Conservation (phyloP, 1,284 basidiomycete genomes). For the Ganoderma meredithae region DNA sequence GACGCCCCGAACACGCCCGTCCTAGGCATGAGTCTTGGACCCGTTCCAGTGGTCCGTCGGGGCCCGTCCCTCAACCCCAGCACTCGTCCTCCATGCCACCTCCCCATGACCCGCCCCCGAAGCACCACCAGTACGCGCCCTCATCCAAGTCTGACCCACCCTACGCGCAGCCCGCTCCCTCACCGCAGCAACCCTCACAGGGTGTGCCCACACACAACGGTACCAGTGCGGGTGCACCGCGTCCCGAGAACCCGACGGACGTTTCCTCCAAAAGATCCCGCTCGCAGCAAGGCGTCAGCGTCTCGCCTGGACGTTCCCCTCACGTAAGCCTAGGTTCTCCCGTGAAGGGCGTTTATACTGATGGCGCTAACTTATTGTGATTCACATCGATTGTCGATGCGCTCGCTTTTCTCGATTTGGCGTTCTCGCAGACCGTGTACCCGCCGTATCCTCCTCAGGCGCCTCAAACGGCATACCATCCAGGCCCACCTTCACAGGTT, state of each 20-base stretch:
- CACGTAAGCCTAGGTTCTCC: slow-evolving; percentile 45
- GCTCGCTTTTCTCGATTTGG: slow-evolving; percentile 28
- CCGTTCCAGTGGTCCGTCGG: slow-evolving; percentile 28
- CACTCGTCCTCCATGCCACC: slow-evolving; percentile 32
- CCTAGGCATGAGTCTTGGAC: slow-evolving; percentile 38
- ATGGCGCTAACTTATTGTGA: slow-evolving; percentile 35
- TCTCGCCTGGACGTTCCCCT: slow-evolving; percentile 45
- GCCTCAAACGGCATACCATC: slow-evolving; percentile 38
- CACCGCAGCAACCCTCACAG: slow-evolving; percentile 16
- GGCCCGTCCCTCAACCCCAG: slow-evolving; percentile 23
- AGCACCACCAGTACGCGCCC: slow-evolving; percentile 25
- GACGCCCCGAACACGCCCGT: slow-evolving; percentile 32
- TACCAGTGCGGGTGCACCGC: slow-evolving; percentile 26
- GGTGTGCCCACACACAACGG: slow-evolving; percentile 27
- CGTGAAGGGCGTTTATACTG: slow-evolving; percentile 35
- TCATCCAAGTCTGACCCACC: slow-evolving; percentile 31
- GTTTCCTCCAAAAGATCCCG: slow-evolving; percentile 39
- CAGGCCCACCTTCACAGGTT: slow-evolving; percentile 31
- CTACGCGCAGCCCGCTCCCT: slow-evolving; percentile 27
- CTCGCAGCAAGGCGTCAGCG: slow-evolving; percentile 42
- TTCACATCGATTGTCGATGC: slow-evolving; percentile 33
- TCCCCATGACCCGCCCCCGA: slow-evolving; percentile 24
- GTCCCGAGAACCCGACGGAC: slow-evolving; percentile 35
- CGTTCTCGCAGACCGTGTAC: slow-evolving; percentile 37
- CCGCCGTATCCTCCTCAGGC: slow-evolving; percentile 40